These are phyloP conservation scores for Xylaria scruposa DNA, from an alignment of 495 filamentous ascomycete genomes.

Conservation along the genomic window DNA sequence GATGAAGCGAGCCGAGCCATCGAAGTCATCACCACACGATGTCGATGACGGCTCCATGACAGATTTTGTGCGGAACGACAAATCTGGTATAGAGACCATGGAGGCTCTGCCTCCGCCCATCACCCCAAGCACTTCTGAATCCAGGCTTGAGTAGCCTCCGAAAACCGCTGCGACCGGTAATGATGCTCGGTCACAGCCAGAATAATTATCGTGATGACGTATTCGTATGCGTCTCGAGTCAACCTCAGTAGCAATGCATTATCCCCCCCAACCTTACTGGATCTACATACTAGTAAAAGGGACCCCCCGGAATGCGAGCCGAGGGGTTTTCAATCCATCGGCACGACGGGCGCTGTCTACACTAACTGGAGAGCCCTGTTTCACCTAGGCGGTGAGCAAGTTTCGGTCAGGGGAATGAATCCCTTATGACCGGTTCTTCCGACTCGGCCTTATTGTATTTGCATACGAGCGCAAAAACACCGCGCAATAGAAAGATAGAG, in stretches of 20 bases:
- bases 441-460: constrained; percentile 18
- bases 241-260: constrained; percentile 11
- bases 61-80: constrained; percentile 17
- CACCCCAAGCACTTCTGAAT: neutral
- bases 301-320: constrained; percentile 18
- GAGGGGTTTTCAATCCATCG: constrained; percentile 19
- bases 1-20: constrained; percentile 36
- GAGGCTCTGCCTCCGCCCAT: constrained; percentile 20
- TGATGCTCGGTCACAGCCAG: constrained; percentile 20
- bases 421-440: constrained; percentile 19
- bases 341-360: constrained; percentile 21
- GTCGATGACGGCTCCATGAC: constrained; percentile 3
- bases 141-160: neutral
- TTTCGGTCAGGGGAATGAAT: constrained; percentile 26
- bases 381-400: constrained; percentile 26
- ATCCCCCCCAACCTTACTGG: neutral
- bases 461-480: neutral
- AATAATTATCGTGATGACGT: constrained; percentile 23
- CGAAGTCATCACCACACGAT: constrained; percentile 9
- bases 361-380: constrained; percentile 14
- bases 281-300: constrained; percentile 11
- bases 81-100: neutral
- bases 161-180: constrained; percentile 16
- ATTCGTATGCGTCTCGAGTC: constrained; percentile 8
- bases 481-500: neutral